A percentile compares a stretch with the other conserved stretches of the same genome.
phyloP scores from a whole-genome alignment of 805 yeast genomes.

The Pichia sporocuriosa region DNA sequence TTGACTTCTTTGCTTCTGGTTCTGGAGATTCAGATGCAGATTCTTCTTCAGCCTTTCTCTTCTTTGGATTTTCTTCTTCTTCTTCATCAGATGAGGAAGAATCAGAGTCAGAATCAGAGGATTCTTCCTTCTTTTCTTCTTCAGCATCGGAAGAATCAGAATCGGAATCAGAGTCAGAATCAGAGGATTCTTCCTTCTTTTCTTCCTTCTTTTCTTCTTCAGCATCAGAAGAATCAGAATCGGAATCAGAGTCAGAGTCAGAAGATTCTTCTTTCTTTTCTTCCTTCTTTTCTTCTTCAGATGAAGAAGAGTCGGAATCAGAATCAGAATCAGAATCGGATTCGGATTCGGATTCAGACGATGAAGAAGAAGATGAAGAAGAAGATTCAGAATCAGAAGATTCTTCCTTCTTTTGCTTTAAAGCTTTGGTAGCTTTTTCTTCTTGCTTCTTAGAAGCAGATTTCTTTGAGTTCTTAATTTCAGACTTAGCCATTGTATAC shows the following conservation, averaged over 20 bases:
- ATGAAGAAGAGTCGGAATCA: constrained; percentile 22
- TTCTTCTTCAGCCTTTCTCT: constrained; percentile 34
- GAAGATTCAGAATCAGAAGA: constrained; percentile 20
- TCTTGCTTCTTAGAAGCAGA: constrained; percentile 19
- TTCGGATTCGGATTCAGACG: constrained; percentile 19
- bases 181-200: constrained; percentile 18
- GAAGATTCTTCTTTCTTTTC: constrained; percentile 18
- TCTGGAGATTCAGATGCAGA: constrained; percentile 27
- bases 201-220: constrained; percentile 13
- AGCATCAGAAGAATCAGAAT: constrained; percentile 21
- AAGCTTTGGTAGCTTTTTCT: constrained; percentile 22
- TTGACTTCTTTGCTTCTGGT: constrained; percentile 45
- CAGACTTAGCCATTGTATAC: constrained; percentile 26
- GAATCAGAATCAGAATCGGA: constrained; percentile 27
- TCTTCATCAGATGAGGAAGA: constrained; percentile 18
- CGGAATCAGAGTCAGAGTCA: constrained; percentile 24
- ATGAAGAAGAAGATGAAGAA: constrained; percentile 14
- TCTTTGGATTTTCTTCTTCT: constrained; percentile 26
- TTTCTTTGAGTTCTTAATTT: constrained; percentile 23
- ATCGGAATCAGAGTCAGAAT: constrained; percentile 18
- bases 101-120: constrained; percentile 25
- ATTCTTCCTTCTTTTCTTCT: constrained; percentile 26
- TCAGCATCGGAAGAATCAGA: constrained; percentile 20
- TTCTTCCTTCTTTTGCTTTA: constrained; percentile 22
- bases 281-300: constrained; percentile 13